A percentile compares a stretch with the other conserved stretches of the same genome.
phyloP scores from a whole-genome alignment of 2,329 filamentous ascomycete species.

The Cordyceps farinosa region DNA sequence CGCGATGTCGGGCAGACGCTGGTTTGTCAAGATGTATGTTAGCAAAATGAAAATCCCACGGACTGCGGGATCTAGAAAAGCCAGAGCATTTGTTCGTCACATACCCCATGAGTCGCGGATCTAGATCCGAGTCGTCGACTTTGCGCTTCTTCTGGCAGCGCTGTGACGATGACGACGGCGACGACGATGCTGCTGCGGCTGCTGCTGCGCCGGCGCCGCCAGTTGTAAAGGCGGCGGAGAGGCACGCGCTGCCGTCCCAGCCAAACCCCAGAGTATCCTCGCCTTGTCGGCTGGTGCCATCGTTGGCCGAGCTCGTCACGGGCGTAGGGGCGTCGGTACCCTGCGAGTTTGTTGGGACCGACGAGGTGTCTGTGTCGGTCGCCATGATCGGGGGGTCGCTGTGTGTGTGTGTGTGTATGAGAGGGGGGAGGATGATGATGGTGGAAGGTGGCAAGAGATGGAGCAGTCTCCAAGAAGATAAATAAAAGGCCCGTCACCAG shows the following conservation, averaged over 20 bases:
- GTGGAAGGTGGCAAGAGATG: background rate
- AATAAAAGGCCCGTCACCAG: background rate
- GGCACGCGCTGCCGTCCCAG: slow-evolving; percentile 15
- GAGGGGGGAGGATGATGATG: background rate
- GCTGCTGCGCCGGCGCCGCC: background rate
- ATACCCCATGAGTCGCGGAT: slow-evolving; percentile 13
- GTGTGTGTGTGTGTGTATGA: background rate
- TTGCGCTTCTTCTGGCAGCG: slow-evolving; percentile 16
- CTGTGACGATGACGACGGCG: background rate
- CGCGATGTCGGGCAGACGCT: slow-evolving; percentile 20
- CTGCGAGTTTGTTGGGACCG: slow-evolving; percentile 14
- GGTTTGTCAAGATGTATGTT: background rate
- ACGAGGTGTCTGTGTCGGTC: slow-evolving; percentile 17
- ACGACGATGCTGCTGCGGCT: background rate
- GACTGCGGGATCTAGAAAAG: no score
- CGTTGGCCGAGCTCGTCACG: slow-evolving; percentile 15
- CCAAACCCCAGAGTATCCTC: slow-evolving; percentile 13
- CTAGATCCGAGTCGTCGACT: slow-evolving; percentile 11
- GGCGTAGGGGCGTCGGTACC: slow-evolving; percentile 17
- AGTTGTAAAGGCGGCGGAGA: background rate
- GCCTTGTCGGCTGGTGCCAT: slow-evolving; percentile 15
- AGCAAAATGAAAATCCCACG: background rate
- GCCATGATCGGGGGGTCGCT: slow-evolving; percentile 3
- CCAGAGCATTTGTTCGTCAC: background rate
- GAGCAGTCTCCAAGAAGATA: background rate